Evolutionary conservation across 768 basidiomycete genomes (phyloP), one percentile per base, ranked within the genome.

Genomic region (Pleurotus tuoliensis): DNA sequence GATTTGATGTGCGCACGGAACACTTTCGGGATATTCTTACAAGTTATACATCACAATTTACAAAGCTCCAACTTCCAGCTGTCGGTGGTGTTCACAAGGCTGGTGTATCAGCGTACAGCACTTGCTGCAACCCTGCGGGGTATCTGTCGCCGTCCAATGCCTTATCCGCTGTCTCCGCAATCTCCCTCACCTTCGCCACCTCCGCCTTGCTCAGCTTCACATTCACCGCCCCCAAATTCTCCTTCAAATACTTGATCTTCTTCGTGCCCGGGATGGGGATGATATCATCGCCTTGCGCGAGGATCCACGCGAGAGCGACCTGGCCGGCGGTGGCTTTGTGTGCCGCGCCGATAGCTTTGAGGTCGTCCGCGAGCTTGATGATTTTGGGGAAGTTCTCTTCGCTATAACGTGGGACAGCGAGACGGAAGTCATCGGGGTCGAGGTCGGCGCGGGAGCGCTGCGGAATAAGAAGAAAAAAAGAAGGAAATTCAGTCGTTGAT

Each of bases 351-450:
- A 65, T 20, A 54, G 63, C 51, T 47, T 59, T 66, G 61, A 61
- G 56, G 47, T 48, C 59, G 25, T 54, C 63, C 41, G 64, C 58
- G 16, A 65, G 15, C 18, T 72, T 66, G 22, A 77, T 62, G 43
- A 78, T 71, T 18, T 76, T 79, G 5, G 77, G 78, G 63, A 80
- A 80, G 66, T 79, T 79, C 61, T 73, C 70, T 25, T 72, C 64
- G 57, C 65, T 69, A 58, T 71, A 73, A 44, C 72, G 66, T 1
- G 75, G 74, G 30, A 78, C 56, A 0, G 41, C 45, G 7, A 65
- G 68, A 13, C 79, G 67, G 60, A 71, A 73, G 58, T 82, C 81
- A 3, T 62, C 70, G 45, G 64, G 63, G 22, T 72, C 75, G 47
- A 82, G 74, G 48, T 70, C 66, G 22, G n/a, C 46, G 18, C 16